A percentile compares a stretch with the other conserved stretches of the same genome.
Evolutionary conservation across 2,329 filamentous ascomycete species (phyloP).

Genomic region (Claviceps sp.): DNA sequence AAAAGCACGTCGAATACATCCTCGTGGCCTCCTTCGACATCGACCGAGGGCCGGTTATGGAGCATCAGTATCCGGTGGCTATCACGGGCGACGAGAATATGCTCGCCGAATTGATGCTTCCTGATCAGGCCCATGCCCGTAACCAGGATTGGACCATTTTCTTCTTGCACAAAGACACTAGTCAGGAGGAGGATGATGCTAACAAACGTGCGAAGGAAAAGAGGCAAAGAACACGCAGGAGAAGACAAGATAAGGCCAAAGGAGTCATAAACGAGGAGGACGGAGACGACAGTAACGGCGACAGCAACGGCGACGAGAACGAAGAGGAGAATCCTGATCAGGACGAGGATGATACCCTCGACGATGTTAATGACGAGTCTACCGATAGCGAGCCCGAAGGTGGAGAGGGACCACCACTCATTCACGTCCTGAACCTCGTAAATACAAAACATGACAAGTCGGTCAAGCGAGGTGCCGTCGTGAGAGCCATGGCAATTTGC

Average conservation of each 20-base stretch:
- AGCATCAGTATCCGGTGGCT: conserved; percentile 88
- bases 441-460: conserved; percentile 96
- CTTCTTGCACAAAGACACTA: conserved; percentile 92
- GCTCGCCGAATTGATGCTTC: conserved; percentile 95
- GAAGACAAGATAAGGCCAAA: conserved; percentile 36
- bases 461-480: conserved; percentile 82
- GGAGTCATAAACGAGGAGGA: conserved; percentile 32
- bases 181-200: conserved; percentile 66
- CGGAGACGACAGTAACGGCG: neutral
- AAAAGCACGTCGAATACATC: conserved; percentile 98
- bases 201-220: conserved; percentile 46
- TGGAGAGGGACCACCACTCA: conserved; percentile 75
- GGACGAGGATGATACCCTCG: conserved; percentile 34
- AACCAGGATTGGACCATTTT: conserved; percentile 99
- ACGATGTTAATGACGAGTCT: conserved; percentile 40
- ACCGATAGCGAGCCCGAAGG: conserved; percentile 52
- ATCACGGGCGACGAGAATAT: conserved; percentile 97
- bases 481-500: conserved; percentile 98
- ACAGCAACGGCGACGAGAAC: neutral
- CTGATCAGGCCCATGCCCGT: conserved; percentile 86
- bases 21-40: conserved; percentile 96
- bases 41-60: conserved; percentile 91
- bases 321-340: conserved; percentile 31
- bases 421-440: conserved; percentile 94
- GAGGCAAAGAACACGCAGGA: conserved; percentile 35